Conservation (phyloP, 495 filamentous ascomycete genomes). For the Viridothelium virens region DNA sequence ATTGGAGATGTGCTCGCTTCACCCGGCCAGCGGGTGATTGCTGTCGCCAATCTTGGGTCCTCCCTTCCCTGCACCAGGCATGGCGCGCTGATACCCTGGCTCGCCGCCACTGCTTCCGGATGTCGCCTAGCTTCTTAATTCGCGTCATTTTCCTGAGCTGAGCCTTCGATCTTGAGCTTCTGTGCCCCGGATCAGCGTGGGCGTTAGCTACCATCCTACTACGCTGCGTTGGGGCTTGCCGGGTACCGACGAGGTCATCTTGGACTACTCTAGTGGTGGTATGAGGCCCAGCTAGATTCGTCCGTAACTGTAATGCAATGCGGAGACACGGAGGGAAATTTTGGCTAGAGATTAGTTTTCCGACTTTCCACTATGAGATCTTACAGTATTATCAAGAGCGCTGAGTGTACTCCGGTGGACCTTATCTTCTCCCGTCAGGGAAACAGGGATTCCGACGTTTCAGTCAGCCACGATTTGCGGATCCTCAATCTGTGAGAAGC, state of each 20-base stretch:
- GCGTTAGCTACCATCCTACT: not conserved
- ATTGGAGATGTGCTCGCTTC: not conserved
- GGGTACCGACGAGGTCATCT: not conserved
- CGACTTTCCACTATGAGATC: not conserved
- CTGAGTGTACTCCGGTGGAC: not conserved
- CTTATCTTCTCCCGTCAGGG: not conserved
- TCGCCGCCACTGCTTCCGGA: not conserved
- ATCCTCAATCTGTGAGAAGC: not conserved
- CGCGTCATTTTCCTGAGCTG: not conserved
- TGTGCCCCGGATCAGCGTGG: not conserved
- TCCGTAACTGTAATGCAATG: no score
- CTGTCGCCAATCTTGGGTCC: not conserved
- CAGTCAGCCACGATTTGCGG: not conserved
- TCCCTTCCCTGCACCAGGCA: not conserved
- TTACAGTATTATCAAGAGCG: not conserved
- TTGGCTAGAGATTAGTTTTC: not conserved
- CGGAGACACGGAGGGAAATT: no score
- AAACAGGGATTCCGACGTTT: not conserved
- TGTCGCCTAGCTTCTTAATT: not conserved
- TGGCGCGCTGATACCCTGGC: not conserved
- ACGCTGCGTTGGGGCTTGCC: not conserved
- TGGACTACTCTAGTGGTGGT: not conserved
- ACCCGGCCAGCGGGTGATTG: slow-evolving; percentile 4
- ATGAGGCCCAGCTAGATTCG: not conserved
- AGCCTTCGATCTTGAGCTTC: slow-evolving; percentile 1